Conservation (phyloP, 129 eudicot species). For the Cynara cardunculus region DNA sequence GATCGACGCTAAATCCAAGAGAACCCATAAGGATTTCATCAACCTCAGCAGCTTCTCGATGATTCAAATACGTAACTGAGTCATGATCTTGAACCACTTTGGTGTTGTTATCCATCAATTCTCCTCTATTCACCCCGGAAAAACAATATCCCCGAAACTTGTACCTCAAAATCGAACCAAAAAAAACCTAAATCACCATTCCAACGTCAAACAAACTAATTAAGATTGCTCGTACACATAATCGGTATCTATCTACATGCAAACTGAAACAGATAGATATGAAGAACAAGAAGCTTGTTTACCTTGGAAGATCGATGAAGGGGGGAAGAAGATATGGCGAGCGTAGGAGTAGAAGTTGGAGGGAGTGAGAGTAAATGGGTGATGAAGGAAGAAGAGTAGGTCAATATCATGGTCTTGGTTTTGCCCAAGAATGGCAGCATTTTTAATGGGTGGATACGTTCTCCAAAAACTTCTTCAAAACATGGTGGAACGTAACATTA, state of each 20-base stretch:
- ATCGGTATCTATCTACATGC: not conserved
- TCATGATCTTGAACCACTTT: slow-evolving; percentile 36
- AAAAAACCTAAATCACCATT: slow-evolving; percentile 40
- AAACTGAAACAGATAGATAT: not conserved
- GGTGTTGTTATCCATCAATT: slow-evolving; percentile 38
- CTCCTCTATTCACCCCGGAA: slow-evolving; percentile 29
- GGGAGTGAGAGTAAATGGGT: slow-evolving; percentile 34
- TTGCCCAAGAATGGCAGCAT: slow-evolving; percentile 44
- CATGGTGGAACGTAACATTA: not conserved
- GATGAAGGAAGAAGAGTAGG: slow-evolving; percentile 29
- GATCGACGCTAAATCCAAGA: slow-evolving; percentile 96
- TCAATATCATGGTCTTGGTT: slow-evolving; percentile 59
- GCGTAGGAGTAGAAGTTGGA: slow-evolving; percentile 14
- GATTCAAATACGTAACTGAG: slow-evolving; percentile 61
- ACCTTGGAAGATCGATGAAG: slow-evolving; percentile 28
- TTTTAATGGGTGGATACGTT: slow-evolving; percentile 6
- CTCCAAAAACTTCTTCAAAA: not conserved
- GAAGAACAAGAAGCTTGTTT: not conserved
- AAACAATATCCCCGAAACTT: slow-evolving; percentile 35
- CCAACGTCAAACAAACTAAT: not conserved
- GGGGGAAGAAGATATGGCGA: slow-evolving; percentile 30
- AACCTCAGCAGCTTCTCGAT: slow-evolving; percentile 83
- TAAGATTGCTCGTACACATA: not conserved
- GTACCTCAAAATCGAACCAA: slow-evolving; percentile 34
- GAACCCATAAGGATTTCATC: slow-evolving; percentile 97